Evolutionary conservation across 179 eudicot genomes (phyloP).

Genomic region (Patellifolia procumbens): DNA sequence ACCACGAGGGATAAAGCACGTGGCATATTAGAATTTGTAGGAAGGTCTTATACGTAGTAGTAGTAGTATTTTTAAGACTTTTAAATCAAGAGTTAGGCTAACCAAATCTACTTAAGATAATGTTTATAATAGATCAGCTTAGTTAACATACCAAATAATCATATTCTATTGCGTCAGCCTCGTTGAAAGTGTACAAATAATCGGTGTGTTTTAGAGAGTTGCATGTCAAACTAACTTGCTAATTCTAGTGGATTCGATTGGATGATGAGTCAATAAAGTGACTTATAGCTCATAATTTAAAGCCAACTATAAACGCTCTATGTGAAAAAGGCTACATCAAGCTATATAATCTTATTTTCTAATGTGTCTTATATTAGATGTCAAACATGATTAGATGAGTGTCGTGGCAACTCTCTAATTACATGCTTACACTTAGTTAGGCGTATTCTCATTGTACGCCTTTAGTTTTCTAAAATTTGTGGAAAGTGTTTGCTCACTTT

Average conservation of each 20-base stretch:
- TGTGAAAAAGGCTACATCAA: constrained; percentile 3
- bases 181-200: neutral
- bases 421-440: neutral
- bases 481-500: neutral
- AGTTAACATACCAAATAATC: neutral
- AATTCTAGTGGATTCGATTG: constrained; percentile 18
- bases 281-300: neutral
- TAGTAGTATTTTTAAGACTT: constrained; percentile 14
- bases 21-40: constrained; percentile 14
- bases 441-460: neutral
- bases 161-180: neutral
- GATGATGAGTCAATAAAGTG: constrained; percentile 17
- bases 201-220: neutral
- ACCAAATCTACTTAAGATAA: constrained; percentile 10
- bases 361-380: neutral
- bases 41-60: constrained; percentile 21
- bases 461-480: neutral
- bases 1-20: constrained; percentile 15
- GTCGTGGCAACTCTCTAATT: constrained; percentile 11
- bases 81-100: constrained; percentile 22
- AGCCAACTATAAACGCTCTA: neutral
- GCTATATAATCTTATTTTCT: neutral
- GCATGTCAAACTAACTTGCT: constrained; percentile 3
- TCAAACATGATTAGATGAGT: constrained; percentile 3
- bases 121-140: neutral